These are phyloP conservation scores for Ganoderma resinaceum DNA, from an alignment of 1,284 basidiomycete species.

Conservation along the genomic window DNA sequence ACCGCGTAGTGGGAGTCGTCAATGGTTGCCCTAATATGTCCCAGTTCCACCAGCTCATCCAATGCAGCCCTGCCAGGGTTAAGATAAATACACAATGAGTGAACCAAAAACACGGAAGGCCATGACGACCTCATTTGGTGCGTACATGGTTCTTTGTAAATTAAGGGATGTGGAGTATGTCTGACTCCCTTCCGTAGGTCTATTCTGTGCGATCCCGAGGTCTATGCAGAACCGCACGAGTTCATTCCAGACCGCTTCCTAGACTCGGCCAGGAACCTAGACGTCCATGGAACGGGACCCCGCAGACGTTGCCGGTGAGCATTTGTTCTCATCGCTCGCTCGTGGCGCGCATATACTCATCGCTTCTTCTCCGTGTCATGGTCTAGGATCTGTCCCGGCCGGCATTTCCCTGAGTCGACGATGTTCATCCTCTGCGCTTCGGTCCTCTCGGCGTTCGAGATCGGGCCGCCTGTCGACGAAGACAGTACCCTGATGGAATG, in stretches of 20 bases:
- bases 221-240: constrained; percentile 28
- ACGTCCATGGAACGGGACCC: constrained; percentile 7
- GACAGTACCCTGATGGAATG: background rate
- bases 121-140: no score
- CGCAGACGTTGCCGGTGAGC: constrained; percentile 8
- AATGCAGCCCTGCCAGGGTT: constrained; percentile 74
- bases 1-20: constrained; percentile 43
- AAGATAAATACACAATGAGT: background rate
- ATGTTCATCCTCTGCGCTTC: constrained; percentile 25
- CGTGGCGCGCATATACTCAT: background rate
- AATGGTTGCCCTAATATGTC: constrained; percentile 70
- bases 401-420: constrained; percentile 9
- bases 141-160: constrained; percentile 7
- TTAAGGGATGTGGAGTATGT: no score
- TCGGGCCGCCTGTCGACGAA: constrained; percentile 12
- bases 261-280: background rate
- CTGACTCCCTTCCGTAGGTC: constrained; percentile 12
- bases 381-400: constrained; percentile 25
- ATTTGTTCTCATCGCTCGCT: no score
- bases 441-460: constrained; percentile 14
- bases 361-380: background rate
- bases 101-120: background rate
- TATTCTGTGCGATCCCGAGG: constrained; percentile 29
- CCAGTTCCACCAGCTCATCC: constrained; percentile 73
- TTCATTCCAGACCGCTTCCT: constrained; percentile 25